Base-by-base conservation (phyloP, 192 early-diverging fungal species). In the Rhizophagus prolifer region DNA sequence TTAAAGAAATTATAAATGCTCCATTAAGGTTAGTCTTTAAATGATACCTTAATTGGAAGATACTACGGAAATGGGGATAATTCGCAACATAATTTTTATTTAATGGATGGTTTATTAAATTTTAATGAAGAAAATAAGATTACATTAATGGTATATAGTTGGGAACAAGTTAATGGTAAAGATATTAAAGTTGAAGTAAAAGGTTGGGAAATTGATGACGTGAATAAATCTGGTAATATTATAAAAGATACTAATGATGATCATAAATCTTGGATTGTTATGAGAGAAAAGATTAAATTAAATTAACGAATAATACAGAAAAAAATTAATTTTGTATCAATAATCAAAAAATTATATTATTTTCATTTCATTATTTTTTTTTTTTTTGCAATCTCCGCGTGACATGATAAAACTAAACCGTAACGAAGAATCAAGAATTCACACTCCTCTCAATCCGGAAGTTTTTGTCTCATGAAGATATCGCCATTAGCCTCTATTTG, bases 11-110 rank as follows among this genome's bases (percentile, higher is more conserved):
- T 16, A 63, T 78, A 1, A 79, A 80, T 9, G 82, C 90, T 9
- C 93, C 95, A 2, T 81, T 94, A 47, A 86, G 90, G 41, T 79
- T 94, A 34, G 81, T 85, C 60, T 81, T 79, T 94, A 30, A 93
- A 94, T 72, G 87, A 82, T 50, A 78, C 88, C 3, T 83, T 95
- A 65, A 82, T 94, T 62, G 91, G 82, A 13, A 87, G 91, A 58
- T 93, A 93, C 79, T 88, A 87, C 78, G 92, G 93, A 7, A 86
- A 88, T 75, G 86, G 85, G 1, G 90, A 91, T 58, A 82, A 82
- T 9, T 85, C 90, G 30, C 92, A 93, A 68, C 85, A 88, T 61
- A 88, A 92, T 76, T 93, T 91, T 78, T 89, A 88, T 79, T 68
- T 93, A 30, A 87, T 87, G 77, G 88, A 90, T 67, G 88, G 83